These are phyloP conservation scores for Daucus carota DNA, from an alignment of 129 eudicot genomes.

Conservation along the genomic window DNA sequence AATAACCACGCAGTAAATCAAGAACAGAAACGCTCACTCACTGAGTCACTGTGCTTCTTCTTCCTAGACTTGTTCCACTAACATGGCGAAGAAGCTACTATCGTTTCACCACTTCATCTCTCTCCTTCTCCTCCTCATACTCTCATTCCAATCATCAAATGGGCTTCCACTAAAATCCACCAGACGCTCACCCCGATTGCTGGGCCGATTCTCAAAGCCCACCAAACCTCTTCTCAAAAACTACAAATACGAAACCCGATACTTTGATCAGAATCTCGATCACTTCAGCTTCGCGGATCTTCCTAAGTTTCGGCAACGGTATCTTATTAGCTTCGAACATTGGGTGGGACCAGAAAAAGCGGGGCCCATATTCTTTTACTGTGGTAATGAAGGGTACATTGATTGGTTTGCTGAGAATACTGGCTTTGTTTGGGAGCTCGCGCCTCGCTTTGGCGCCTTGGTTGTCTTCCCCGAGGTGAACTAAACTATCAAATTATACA, in stretches of 20 bases:
- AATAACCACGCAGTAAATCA: too few relatives aligned
- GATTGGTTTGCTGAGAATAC: slow-evolving; percentile 88
- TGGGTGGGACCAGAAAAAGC: slow-evolving; percentile 53
- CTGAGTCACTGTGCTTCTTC: background rate
- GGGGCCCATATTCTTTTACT: slow-evolving; percentile 78
- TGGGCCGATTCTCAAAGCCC: slow-evolving; percentile 28
- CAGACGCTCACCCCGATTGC: slow-evolving; percentile 33
- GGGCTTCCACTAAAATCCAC: slow-evolving; percentile 7
- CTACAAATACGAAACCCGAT: slow-evolving; percentile 58
- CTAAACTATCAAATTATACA: background rate
- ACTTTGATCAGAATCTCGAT: slow-evolving; percentile 53
- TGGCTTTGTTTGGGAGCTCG: slow-evolving; percentile 87
- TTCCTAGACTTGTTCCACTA: background rate
- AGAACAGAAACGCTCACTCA: background rate
- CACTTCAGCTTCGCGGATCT: slow-evolving; percentile 66
- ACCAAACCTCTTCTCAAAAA: slow-evolving; percentile 15
- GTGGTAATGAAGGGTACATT: slow-evolving; percentile 93
- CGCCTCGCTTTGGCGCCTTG: slow-evolving; percentile 72
- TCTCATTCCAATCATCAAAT: slow-evolving; percentile 15
- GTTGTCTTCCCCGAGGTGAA: slow-evolving; percentile 76
- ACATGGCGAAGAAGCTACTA: background rate
- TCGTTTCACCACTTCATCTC: slow-evolving; percentile 1
- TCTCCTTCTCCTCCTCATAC: slow-evolving; percentile 14
- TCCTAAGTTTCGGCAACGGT: slow-evolving; percentile 63
- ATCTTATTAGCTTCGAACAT: slow-evolving; percentile 59